Conservation (phyloP, 306 rosid species). For the Dalbergia oliveri region DNA sequence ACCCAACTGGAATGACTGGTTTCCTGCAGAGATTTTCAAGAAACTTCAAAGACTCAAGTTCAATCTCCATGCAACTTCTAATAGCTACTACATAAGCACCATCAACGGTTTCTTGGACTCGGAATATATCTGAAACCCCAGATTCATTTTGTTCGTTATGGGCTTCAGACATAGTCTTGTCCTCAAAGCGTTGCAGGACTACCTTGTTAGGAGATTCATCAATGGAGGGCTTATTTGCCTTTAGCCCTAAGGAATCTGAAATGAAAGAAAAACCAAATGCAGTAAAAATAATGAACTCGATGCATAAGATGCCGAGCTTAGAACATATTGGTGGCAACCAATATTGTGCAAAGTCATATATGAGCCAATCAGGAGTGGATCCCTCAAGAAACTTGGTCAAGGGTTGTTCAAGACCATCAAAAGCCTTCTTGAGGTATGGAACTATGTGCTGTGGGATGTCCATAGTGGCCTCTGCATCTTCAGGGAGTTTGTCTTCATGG, state of each 20-base stretch:
- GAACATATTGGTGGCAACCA: constrained; percentile 23
- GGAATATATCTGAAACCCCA: background rate
- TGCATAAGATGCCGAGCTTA: constrained; percentile 4
- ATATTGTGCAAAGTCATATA: constrained; percentile 13
- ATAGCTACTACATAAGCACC: background rate
- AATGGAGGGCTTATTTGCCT: background rate
- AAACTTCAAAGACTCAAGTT: background rate
- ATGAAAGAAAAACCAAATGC: background rate
- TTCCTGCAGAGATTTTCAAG: background rate
- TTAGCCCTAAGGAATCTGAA: background rate
- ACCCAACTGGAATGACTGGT: background rate
- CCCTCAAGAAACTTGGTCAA: background rate
- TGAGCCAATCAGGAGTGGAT: constrained; percentile 31
- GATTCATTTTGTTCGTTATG: background rate
- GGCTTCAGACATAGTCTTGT: background rate
- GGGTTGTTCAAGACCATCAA: constrained; percentile 33
- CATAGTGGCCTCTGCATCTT: constrained; percentile 5
- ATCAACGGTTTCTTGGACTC: background rate
- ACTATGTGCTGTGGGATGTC: constrained; percentile 1
- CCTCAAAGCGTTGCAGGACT: constrained; percentile 28
- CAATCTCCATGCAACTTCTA: background rate
- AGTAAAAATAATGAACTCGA: background rate
- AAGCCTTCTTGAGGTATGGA: constrained; percentile 2
- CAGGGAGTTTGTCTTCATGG: constrained; percentile 22
- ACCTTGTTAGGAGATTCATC: background rate